Evolutionary conservation across 2,329 filamentous ascomycete genomes (phyloP), one percentile per base, ranked within the genome.

Genomic region (Penicillium italicum): DNA sequence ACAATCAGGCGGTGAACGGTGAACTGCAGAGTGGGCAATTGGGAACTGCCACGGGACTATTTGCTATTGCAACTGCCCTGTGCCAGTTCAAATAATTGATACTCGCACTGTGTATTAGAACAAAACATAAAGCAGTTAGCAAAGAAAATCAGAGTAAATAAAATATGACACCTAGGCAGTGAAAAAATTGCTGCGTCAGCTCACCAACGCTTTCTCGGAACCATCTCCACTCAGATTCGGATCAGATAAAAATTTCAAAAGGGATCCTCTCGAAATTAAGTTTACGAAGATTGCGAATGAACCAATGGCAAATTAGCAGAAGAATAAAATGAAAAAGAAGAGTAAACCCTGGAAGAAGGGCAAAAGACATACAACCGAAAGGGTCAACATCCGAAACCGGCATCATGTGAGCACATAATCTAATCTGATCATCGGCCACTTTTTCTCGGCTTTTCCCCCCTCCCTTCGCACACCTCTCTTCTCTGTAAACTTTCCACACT

Each of bases 401-500:
- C 47, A 62, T 65, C 61, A 64, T 65, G 62, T 65, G 62, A 64
- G 61, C 58, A 40, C 58, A 55, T 53, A 59, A 65, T 65, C 63
- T 65, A 64, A 65, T 65, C 63, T 65, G 63, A 65, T 65, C 63
- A 62, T 65, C 62, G 46, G 46, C n/a, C 30, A 50, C 43, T 55
- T 59, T 62, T 64, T 64, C 58, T 59, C 56, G 52, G 43, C 31
- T 51, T 51, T 51, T 44, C 40, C 47, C 47, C 53, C 46, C 51
- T 49, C 38, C 31, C 33, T 28, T 45, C 34, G 9, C 18, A 28
- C 14, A 20, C 43, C 34, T 50, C 12, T 45, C 41, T 45, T 33
- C 28, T 45, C 38, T 34, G n/a, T n/a, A 34, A 31, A 11, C 28
- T 26, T 43, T 16, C 10, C 16, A 41, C 42, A 28, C 26, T 4